Evolutionary conservation across 768 basidiomycete genomes (phyloP).

Genomic region (Suillus discolor): DNA sequence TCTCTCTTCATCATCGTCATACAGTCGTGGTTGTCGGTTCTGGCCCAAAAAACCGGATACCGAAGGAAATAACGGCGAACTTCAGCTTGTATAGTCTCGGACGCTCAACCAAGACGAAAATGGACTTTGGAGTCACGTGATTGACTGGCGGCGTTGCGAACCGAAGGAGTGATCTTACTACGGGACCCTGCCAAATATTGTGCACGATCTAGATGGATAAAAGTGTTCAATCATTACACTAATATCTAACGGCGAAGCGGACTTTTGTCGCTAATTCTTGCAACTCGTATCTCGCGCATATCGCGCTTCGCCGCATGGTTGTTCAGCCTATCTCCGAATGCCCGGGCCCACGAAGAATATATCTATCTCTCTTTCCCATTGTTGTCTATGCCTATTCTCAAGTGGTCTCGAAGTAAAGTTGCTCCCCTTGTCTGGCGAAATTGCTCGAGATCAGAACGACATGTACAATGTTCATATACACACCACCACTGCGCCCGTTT

Average conservation of each 20-base stretch:
- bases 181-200: background rate
- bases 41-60: slow-evolving; percentile 12
- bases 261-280: slow-evolving; percentile 19
- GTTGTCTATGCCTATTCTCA: slow-evolving; percentile 24
- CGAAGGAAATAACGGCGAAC: slow-evolving; percentile 28
- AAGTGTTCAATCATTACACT: background rate
- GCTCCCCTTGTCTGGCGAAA: slow-evolving; percentile 63
- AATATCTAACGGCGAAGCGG: background rate
- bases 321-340: slow-evolving; percentile 74
- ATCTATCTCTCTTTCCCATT: slow-evolving; percentile 22
- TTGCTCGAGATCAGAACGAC: background rate
- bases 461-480: slow-evolving; percentile 11
- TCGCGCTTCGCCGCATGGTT: slow-evolving; percentile 60
- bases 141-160: slow-evolving; percentile 1
- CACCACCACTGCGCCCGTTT: slow-evolving; percentile 50
- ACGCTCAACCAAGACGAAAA: slow-evolving; percentile 25
- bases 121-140: slow-evolving; percentile 32
- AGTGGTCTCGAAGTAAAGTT: slow-evolving; percentile 52
- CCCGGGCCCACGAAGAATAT: slow-evolving; percentile 52
- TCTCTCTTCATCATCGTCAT: slow-evolving; percentile 54
- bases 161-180: background rate
- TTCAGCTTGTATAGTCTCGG: slow-evolving; percentile 33
- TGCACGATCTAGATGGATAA: background rate
- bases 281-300: slow-evolving; percentile 52
- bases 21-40: background rate